Base-by-base conservation (phyloP, 768 basidiomycete genomes). In the Tylopilus rubrobrunneus region DNA sequence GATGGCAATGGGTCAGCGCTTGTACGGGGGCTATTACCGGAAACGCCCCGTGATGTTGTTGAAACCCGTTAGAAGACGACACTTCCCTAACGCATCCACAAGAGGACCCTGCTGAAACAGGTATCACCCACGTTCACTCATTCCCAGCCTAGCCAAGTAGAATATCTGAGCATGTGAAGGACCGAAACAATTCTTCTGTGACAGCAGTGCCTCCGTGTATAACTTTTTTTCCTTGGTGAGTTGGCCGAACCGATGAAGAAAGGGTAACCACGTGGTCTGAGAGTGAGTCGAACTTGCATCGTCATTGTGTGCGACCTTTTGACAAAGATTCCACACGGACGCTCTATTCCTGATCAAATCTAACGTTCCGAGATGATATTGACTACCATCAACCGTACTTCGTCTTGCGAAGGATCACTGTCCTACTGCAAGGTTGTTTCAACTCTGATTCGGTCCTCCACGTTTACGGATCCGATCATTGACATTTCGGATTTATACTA, bases 1-100 rank as follows among this genome's bases (percentile, higher is more conserved):
- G 53, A 41, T 62, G 57, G 34, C 49, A 29, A 43, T 39, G 53
- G 44, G 54, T 23, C 48, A 45, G 43, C 54, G 45, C 34, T 56
- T 56, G 7, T 31, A 51, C 53, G 55, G 55, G 52, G 55, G 52
- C 52, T 58, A 57, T 53, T 60, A 34, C 59, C 59, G 58, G 64
- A 62, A 67, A 67, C 67, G 52, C 54, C 49, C 29, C 29, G 2
- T 34, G 51, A 55, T 52, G 67, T 60, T 59, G 27, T 55, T 55
- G 64, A 65, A 65, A 68, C 68, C 52, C 59, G 59, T 68, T 55
- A 52, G 63, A 68, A 62, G 58, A 42, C 47, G 50, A 53, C 41
- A 51, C 62, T 71, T 71, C 65, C 56, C 58, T 61, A 57, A 60
- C 40, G 61, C 65, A 66, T 71, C 56, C 59, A 69, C 69, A 60